A percentile compares a stretch with the other conserved stretches of the same genome.
phyloP scores from a whole-genome alignment of 805 yeast genomes.

The Danielia reshetovae region DNA sequence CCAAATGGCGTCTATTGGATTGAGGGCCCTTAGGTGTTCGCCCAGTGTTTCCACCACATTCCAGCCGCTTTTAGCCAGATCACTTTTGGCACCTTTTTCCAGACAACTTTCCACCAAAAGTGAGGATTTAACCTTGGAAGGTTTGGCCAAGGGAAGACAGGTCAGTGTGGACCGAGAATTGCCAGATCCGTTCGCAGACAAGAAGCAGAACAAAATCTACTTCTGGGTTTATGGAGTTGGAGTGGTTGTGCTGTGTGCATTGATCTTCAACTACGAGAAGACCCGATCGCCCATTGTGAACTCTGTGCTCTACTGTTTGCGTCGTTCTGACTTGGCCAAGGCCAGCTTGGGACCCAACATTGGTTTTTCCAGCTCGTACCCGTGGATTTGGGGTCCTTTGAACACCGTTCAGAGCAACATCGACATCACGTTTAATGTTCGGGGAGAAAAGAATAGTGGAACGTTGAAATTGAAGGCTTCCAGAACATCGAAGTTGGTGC shows the following conservation, averaged over 20 bases:
- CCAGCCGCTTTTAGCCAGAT: too few species aligned
- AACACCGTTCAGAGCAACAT: slow-evolving; percentile 81
- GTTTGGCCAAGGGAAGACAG: too few species aligned
- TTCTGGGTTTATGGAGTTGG: slow-evolving; percentile 46
- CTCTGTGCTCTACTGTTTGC: slow-evolving; percentile 78
- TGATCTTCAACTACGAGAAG: slow-evolving; percentile 91
- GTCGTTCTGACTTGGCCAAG: slow-evolving; percentile 67
- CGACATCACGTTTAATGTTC: slow-evolving; percentile 65
- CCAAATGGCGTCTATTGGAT: neutral
- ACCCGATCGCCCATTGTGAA: slow-evolving; percentile 84
- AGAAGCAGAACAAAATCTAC: slow-evolving; percentile 47
- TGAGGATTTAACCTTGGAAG: too few species aligned
- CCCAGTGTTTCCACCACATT: too few species aligned
- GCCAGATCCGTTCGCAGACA: slow-evolving; percentile 71
- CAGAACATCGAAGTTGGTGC: slow-evolving; percentile 54
- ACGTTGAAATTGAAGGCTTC: slow-evolving; percentile 68
- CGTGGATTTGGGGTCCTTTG: slow-evolving; percentile 86
- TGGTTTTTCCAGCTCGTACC: slow-evolving; percentile 67
- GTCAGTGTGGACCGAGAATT: slow-evolving; percentile 73
- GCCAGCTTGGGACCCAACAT: slow-evolving; percentile 70
- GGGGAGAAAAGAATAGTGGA: slow-evolving; percentile 56
- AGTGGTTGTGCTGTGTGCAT: slow-evolving; percentile 34
- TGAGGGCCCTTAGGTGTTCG: neutral
- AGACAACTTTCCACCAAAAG: too few species aligned
- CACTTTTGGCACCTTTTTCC: too few species aligned